Percentiles rank a stretch among this genome's conserved stretches.
Evolutionary conservation across 371 early-diverging fungal species (phyloP).

Genomic region (Mucor circinelloides): DNA sequence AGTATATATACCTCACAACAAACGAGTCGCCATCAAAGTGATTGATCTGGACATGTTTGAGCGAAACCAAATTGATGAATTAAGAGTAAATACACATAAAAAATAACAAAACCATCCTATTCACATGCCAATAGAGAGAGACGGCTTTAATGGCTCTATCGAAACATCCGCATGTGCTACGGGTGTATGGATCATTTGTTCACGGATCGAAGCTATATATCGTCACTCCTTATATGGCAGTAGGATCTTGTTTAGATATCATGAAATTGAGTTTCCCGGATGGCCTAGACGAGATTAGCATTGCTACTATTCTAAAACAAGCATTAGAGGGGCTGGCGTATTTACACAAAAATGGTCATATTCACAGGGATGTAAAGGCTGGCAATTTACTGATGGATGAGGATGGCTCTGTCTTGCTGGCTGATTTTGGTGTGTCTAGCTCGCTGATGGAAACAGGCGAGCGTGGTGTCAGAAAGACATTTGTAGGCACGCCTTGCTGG

Average conservation of each 20-base stretch:
- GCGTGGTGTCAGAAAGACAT: slow-evolving; percentile 78
- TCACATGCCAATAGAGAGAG: slow-evolving; percentile 60
- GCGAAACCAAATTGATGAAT: slow-evolving; percentile 36
- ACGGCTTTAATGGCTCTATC: slow-evolving; percentile 86
- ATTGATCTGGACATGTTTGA: slow-evolving; percentile 36
- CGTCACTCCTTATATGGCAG: slow-evolving; percentile 80
- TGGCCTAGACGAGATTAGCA: slow-evolving; percentile 80
- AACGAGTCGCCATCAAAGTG: slow-evolving; percentile 31
- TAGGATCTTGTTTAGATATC: slow-evolving; percentile 86
- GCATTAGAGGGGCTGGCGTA: slow-evolving; percentile 85
- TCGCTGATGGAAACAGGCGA: slow-evolving; percentile 80
- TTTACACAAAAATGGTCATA: slow-evolving; percentile 83
- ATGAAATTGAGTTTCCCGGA: slow-evolving; percentile 80
- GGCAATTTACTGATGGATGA: slow-evolving; percentile 86
- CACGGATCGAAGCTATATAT: slow-evolving; percentile 78
- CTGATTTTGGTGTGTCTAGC: slow-evolving; percentile 91
- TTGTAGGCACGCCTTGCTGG: slow-evolving; percentile 75
- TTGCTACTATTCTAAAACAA: slow-evolving; percentile 85
- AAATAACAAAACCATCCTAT: not conserved
- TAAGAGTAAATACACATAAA: slow-evolving; percentile 21
- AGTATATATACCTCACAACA: slow-evolving; percentile 26
- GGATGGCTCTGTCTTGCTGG: slow-evolving; percentile 79
- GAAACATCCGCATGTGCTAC: slow-evolving; percentile 83
- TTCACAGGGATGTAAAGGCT: slow-evolving; percentile 92
- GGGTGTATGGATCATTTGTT: slow-evolving; percentile 84